Conservation (phyloP, 306 rosid genomes). For the Sphenostylis stenocarpa region DNA sequence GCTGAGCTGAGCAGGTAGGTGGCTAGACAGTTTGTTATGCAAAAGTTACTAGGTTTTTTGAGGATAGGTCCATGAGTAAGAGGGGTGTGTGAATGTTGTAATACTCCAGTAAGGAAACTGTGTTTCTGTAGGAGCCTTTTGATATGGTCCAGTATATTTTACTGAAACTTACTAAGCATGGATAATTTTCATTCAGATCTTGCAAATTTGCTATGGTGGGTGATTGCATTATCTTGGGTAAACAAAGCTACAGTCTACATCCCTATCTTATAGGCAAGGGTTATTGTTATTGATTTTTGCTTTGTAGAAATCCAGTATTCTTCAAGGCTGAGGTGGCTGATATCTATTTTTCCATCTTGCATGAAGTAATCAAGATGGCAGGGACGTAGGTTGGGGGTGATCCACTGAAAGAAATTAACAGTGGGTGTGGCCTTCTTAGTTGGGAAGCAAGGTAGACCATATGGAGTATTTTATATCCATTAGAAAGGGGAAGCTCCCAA, state of each 20-base stretch:
- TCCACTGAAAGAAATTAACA: too few species aligned
- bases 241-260: background rate
- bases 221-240: background rate
- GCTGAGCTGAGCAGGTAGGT: background rate
- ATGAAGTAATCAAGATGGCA: background rate
- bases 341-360: background rate
- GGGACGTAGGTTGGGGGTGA: background rate
- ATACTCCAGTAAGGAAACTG: too few species aligned
- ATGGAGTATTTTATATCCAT: background rate
- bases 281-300: background rate
- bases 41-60: too few species aligned
- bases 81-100: too few species aligned
- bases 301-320: background rate
- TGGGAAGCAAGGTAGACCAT: background rate
- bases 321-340: background rate
- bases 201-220: background rate
- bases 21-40: background rate
- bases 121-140: too few species aligned
- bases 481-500: background rate
- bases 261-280: background rate
- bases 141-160: too few species aligned
- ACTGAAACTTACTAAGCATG: background rate
- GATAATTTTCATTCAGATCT: background rate
- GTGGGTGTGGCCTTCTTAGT: too few species aligned
- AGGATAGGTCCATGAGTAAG: too few species aligned